Evolutionary conservation across 331 rosid genomes (phyloP).

Genomic region (Arachis monticola): DNA sequence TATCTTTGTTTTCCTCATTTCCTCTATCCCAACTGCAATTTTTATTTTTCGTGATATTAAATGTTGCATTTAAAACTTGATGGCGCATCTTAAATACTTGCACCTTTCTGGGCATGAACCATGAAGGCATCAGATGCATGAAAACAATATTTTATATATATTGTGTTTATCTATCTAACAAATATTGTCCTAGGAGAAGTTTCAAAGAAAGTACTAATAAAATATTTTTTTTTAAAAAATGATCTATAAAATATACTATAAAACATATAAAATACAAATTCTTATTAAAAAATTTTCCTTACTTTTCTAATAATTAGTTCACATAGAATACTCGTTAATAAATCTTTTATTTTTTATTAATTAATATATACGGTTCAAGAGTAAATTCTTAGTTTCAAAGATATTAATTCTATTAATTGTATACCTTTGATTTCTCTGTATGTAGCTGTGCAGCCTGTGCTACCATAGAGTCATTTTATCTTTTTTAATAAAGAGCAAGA

Average conservation of each 20-base stretch:
- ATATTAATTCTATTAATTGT: constrained; percentile 11
- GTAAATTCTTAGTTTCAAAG: constrained; percentile 6
- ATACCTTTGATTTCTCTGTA: constrained; percentile 23
- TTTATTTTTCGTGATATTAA: constrained; percentile 47
- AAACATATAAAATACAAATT: too few species aligned
- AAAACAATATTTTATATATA: background rate
- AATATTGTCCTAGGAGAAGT: background rate
- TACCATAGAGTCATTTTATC: constrained; percentile 12
- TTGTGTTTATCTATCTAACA: background rate
- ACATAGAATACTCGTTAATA: too few species aligned
- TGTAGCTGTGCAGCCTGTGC: background rate
- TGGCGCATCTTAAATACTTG: constrained; percentile 54
- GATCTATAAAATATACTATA: too few species aligned
- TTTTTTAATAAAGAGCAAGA: background rate
- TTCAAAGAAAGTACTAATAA: too few species aligned
- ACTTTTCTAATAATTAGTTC: too few species aligned
- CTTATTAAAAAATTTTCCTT: too few species aligned
- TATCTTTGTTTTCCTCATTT: constrained; percentile 30
- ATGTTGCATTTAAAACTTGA: constrained; percentile 61
- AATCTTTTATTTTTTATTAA: too few species aligned
- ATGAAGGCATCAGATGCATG: constrained; percentile 27
- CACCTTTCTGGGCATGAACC: constrained; percentile 49
- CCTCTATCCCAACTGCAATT: constrained; percentile 35
- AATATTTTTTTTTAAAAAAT: too few species aligned
- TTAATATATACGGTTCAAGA: background rate